Base-by-base conservation (phyloP, 2,329 filamentous ascomycete species). In the Raffaelea arxii region DNA sequence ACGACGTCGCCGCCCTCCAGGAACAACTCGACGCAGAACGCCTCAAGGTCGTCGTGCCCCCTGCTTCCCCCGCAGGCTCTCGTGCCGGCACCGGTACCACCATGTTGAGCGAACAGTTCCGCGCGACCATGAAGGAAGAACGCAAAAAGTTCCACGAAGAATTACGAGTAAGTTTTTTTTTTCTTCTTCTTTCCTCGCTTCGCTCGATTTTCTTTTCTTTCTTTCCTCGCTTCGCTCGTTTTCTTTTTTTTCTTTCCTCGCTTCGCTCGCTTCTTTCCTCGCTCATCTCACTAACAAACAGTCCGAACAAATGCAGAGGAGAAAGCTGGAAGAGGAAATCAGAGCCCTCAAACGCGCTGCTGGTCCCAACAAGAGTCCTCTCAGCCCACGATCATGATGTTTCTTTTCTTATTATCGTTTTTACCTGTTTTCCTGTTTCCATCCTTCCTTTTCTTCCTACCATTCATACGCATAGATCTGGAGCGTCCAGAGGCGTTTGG, bases 61-160 rank as follows among this genome's bases (percentile, higher is more conserved):
- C 37, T 62, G 16, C 50, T 56, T 6, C 57, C 56, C 16, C 56
- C 59, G 6, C 62, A 58, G 62, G 59, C 16, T 61, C 60, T 16
- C 56, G 60, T 3, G 53, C 59, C 4, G 63, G 69, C 6, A 64
- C 65, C 1, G 73, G 73, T 2, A 72, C 73, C 14, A 65, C 65
- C 9, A 67, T 75, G 66, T 63, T 77, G 51, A 77, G 73, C 56
- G 73, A 77, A 61, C 73, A 76, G 60, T 77, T 77, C 62, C 61
- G 73, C 41, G 63, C 68, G 7, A 74, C 71, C 21, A 75, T 77
- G 73, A 69, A 73, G 54, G 72, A 74, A 57, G 73, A 77, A 63
- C 67, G 73, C 53, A 75, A 68, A 65, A 74, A 70, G 60, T 76
- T 74, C 62, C 72, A 76, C 51, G 72, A 76, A 52, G 74, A 75